Base-by-base conservation (phyloP, 2,329 filamentous ascomycete species). In the Fusarium domesticum region DNA sequence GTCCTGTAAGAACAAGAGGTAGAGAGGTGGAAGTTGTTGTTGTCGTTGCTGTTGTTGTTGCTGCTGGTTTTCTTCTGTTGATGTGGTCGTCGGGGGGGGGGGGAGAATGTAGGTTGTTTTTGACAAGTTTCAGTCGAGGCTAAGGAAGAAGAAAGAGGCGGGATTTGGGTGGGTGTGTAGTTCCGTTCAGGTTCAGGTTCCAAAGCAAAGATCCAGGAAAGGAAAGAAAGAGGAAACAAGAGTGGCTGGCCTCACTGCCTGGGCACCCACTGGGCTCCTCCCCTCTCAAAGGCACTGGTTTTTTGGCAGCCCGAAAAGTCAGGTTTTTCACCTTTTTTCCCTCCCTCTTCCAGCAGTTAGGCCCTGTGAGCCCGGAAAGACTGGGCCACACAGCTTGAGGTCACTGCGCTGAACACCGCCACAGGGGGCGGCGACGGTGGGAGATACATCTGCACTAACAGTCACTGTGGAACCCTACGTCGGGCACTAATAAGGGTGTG, bases 241-340 rank as follows among this genome's bases (percentile, higher is more conserved):
- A 49, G 53, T 53, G 51, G 42, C 56, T 57, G 23, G 23, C 23
- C 14, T 8, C 8, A 8, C 10, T 6, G 20, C 23, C 3, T 28
- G 7, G 23, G 23, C n/a, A n/a, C n/a, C n/a, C n/a, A 28, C 23
- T 28, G 23, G 23, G 23, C n/a, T n/a, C n/a, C n/a, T n/a, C n/a
- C n/a, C n/a, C n/a, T n/a, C n/a, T n/a, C n/a, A n/a, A n/a, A n/a
- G n/a, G 49, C 50, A 45, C 43, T 50, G 48, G 53, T 56, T 51
- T 49, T 45, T 37, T 51, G 43, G 58, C 53, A 58, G 60, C 57
- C 61, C 53, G 57, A 63, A 63, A 63, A 63, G 57, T 63, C 60
- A 59, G 58, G 59, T 53, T 59, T 62, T 61, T 57, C 7, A 4
- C 14, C 7, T 10, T 12, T 10, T 28, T 10, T 28, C 7, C 14